Conservation (phyloP, 129 eudicot genomes). For the Daucus carota region DH1_v3.0 NC_030389.2:45730001-45730500, state of each 20-base stretch:
- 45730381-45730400: too few relatives aligned
- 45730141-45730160: not conserved
- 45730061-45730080: constrained; percentile 57
- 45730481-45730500: too few relatives aligned
- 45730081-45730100: constrained; percentile 72
- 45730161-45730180: not conserved
- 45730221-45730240: constrained; percentile 30
- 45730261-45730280: not conserved
- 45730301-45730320: too few relatives aligned
- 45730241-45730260: constrained; percentile 20
- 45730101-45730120: constrained; percentile 55
- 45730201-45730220: constrained; percentile 45
- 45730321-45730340: too few relatives aligned
- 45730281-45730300: too few relatives aligned
- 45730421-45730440: too few relatives aligned
- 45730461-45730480: too few relatives aligned
- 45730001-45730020: not conserved
- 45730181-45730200: constrained; percentile 37
- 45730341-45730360: too few relatives aligned
- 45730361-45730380: too few relatives aligned
- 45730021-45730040: not conserved
- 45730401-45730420: too few relatives aligned
- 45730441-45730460: too few relatives aligned
- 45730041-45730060: constrained; percentile 22
- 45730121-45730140: not conserved